Conservation (phyloP, 768 basidiomycete species). For the Astraeus odoratus region DNA sequence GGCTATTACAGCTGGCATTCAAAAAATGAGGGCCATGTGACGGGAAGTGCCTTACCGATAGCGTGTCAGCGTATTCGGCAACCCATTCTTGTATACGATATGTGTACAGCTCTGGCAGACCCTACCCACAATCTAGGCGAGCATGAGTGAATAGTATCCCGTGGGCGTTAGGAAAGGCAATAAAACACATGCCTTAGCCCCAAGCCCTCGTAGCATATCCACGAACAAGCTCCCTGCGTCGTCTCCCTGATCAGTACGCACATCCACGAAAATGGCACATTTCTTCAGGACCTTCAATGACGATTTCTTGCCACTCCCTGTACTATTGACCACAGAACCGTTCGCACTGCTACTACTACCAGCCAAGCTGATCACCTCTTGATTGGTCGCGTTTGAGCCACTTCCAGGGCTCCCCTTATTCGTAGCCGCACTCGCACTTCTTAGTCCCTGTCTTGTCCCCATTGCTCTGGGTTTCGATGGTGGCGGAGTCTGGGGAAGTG, state of each 20-base stretch:
- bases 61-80: conserved; percentile 63
- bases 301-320: conserved; percentile 22
- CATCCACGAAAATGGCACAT: conserved; percentile 82
- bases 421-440: conserved; percentile 31
- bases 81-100: conserved; percentile 80
- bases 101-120: conserved; percentile 74
- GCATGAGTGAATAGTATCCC: not conserved
- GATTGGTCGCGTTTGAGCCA: conserved; percentile 26
- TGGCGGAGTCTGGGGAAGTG: conserved; percentile 36
- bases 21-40: not conserved
- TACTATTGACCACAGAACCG: conserved; percentile 15
- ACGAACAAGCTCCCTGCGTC: conserved; percentile 76
- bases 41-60: conserved; percentile 48
- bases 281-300: conserved; percentile 54
- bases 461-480: conserved; percentile 24
- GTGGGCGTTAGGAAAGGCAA: not conserved
- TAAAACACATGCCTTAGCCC: conserved; percentile 59
- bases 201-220: conserved; percentile 74
- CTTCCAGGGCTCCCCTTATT: conserved; percentile 21
- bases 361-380: conserved; percentile 9
- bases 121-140: conserved; percentile 50
- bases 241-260: conserved; percentile 65
- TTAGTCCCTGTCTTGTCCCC: conserved; percentile 46
- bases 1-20: conserved; percentile 26
- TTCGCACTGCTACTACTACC: conserved; percentile 7